A percentile compares a stretch with the other conserved stretches of the same genome.
These are phyloP conservation scores for Helotiales sp. DNA, from an alignment of 2,329 filamentous ascomycete genomes.

Conservation along the genomic window DNA sequence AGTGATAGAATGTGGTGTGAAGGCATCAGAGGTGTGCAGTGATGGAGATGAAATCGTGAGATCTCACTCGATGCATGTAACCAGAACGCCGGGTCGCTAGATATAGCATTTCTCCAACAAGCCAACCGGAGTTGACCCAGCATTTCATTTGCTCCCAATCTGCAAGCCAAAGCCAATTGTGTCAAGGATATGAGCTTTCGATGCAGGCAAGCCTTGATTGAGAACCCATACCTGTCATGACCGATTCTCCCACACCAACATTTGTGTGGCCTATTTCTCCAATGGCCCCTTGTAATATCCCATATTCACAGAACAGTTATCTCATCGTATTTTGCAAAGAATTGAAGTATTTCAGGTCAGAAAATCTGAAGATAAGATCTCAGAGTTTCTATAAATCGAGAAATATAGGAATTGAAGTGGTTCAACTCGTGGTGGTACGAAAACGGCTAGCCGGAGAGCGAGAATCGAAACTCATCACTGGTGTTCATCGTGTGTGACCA, in stretches of 20 bases:
- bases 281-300: background rate
- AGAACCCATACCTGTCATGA: background rate
- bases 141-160: background rate
- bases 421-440: background rate
- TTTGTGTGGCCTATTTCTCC: background rate
- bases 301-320: background rate
- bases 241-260: background rate
- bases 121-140: background rate
- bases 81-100: background rate
- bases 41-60: background rate
- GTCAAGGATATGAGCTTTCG: background rate
- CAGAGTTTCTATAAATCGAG: no score
- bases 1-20: background rate
- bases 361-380: no score
- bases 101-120: background rate
- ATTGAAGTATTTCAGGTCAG: background rate
- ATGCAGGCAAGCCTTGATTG: background rate
- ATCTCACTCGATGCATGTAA: background rate
- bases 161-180: background rate
- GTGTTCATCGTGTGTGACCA: background rate
- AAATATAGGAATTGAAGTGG: background rate
- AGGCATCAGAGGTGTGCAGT: background rate
- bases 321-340: background rate
- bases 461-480: background rate
- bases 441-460: background rate